These are phyloP conservation scores for Curvularia verruculosa DNA, from an alignment of 2,329 filamentous ascomycete genomes.

Conservation along the genomic window DNA sequence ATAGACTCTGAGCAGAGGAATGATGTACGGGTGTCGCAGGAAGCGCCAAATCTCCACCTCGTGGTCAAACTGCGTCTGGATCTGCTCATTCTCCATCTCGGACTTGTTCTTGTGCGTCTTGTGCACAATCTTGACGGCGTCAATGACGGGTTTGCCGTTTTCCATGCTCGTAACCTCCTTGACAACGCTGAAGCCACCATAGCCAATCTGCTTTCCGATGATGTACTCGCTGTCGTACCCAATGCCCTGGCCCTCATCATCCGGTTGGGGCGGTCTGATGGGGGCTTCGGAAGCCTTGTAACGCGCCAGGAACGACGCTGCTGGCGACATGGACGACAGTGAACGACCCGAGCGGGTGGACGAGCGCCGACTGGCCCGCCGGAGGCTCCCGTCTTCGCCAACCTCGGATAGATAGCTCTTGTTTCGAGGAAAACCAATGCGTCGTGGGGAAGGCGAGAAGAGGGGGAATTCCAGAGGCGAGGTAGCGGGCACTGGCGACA, in stretches of 20 bases:
- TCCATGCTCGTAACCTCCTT: constrained; percentile 70
- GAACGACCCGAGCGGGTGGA: constrained; percentile 58
- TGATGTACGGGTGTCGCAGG: constrained; percentile 65
- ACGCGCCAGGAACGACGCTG: constrained; percentile 63
- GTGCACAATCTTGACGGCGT: constrained; percentile 71
- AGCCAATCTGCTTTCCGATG: constrained; percentile 69
- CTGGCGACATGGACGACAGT: constrained; percentile 61
- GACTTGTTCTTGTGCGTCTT: constrained; percentile 62
- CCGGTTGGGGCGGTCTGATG: constrained; percentile 58
- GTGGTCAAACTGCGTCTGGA: constrained; percentile 71
- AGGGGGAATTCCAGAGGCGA: constrained; percentile 48
- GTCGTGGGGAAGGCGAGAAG: constrained; percentile 33
- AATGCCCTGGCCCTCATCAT: constrained; percentile 71
- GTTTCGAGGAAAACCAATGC: constrained; percentile 37
- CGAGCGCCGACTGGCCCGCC: constrained; percentile 46
- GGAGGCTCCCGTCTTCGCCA: constrained; percentile 43
- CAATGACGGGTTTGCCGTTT: constrained; percentile 58
- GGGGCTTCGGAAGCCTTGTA: constrained; percentile 51
- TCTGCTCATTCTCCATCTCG: constrained; percentile 67
- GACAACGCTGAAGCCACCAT: constrained; percentile 69
- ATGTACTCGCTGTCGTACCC: constrained; percentile 67
- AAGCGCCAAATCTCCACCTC: constrained; percentile 72
- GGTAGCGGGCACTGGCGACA: constrained; percentile 42
- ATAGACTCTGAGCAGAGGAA: constrained; percentile 68
- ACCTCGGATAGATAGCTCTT: constrained; percentile 43